A percentile compares a stretch with the other conserved stretches of the same genome.
phyloP scores from a whole-genome alignment of 2,329 filamentous ascomycete genomes.

The Corynespora cassiicola region DNA sequence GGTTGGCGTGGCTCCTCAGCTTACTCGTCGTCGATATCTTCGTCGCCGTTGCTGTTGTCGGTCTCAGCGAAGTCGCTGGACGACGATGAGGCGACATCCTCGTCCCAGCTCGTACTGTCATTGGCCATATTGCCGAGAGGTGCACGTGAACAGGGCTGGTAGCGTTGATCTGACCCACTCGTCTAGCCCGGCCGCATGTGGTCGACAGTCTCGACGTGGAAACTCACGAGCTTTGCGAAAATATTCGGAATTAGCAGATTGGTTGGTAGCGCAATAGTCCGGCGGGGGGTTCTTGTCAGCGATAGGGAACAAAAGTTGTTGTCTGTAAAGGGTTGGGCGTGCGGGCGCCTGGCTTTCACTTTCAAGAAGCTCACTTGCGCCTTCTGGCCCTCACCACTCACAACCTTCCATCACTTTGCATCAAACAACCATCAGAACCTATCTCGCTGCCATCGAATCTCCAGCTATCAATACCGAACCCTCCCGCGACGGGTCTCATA shows the following conservation, averaged over 20 bases:
- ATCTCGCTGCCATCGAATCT: constrained; percentile 17
- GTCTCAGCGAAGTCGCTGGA: constrained; percentile 7
- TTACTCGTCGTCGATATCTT: constrained; percentile 10
- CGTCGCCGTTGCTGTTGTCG: constrained; percentile 8
- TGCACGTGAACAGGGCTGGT: constrained; percentile 35
- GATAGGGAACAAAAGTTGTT: too few relatives aligned
- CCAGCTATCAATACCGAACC: background rate
- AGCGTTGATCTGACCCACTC: background rate
- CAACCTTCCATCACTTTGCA: constrained; percentile 15
- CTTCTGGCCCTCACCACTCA: too few relatives aligned
- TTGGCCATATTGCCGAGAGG: constrained; percentile 27
- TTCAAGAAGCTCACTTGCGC: too few relatives aligned
- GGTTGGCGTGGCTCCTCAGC: constrained; percentile 1
- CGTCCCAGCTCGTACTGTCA: constrained; percentile 9
- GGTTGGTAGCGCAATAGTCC: too few relatives aligned
- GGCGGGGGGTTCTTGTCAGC: too few relatives aligned
- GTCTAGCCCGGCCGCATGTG: background rate
- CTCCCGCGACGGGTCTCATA: background rate
- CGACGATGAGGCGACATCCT: constrained; percentile 16
- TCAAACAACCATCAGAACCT: constrained; percentile 21
- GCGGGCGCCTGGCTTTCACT: constrained; percentile 13
- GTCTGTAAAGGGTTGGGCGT: too few relatives aligned
- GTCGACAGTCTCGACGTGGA: too few relatives aligned
- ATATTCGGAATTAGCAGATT: too few relatives aligned
- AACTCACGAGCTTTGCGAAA: too few relatives aligned